Conservation (phyloP, 345 rosid species). For the Corymbia maculata region DNA sequence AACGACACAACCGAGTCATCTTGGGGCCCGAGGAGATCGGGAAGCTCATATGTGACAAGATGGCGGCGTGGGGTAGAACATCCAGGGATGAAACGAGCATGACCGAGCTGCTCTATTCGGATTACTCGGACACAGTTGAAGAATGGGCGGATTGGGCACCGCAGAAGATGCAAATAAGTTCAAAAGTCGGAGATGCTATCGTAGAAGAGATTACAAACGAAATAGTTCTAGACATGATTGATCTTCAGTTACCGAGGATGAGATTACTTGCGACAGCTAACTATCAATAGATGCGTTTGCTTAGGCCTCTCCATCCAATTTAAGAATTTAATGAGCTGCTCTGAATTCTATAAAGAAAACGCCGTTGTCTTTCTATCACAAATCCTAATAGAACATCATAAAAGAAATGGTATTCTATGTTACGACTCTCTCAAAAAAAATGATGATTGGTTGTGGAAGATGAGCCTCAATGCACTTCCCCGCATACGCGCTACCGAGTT, state of each 20-base stretch:
- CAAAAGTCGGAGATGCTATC: conserved; percentile 29
- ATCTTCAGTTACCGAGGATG: neutral
- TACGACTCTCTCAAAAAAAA: neutral
- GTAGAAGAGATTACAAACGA: conserved; percentile 19
- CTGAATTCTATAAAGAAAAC: neutral
- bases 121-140: conserved; percentile 8
- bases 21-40: conserved; percentile 17
- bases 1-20: neutral
- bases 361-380: neutral
- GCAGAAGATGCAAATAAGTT: conserved; percentile 9
- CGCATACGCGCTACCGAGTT: neutral
- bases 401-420: neutral
- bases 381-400: neutral
- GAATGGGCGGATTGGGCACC: conserved; percentile 20
- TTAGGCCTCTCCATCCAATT: neutral
- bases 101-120: conserved; percentile 5
- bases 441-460: neutral
- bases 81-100: conserved; percentile 11
- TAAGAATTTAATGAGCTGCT: neutral
- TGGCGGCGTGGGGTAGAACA: conserved; percentile 12
- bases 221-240: conserved; percentile 14
- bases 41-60: conserved; percentile 16
- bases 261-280: neutral
- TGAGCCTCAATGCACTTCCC: neutral
- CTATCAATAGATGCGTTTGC: neutral